Conservation (phyloP, 2,329 filamentous ascomycete genomes). For the Pestalotiopsis sp. region DNA sequence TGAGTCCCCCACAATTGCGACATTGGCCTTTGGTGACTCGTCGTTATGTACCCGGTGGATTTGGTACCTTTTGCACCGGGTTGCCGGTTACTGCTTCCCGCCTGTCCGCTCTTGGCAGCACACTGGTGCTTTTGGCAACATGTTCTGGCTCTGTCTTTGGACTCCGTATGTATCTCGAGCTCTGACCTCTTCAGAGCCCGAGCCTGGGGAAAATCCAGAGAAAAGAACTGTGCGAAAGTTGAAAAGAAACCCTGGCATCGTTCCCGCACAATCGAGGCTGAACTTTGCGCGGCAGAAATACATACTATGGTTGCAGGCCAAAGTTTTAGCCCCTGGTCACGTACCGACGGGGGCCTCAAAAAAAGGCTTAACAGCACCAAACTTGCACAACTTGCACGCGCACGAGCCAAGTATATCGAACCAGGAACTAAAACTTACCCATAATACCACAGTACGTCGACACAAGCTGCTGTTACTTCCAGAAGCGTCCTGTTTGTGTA, state of each 20-base stretch:
- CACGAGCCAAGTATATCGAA: too few relatives aligned
- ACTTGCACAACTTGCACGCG: too few relatives aligned
- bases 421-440: too few relatives aligned
- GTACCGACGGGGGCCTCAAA: too few relatives aligned
- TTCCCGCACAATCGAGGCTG: neutral
- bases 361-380: too few relatives aligned
- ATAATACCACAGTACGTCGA: too few relatives aligned
- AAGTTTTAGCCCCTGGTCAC: too few relatives aligned
- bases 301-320: too few relatives aligned
- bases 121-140: neutral
- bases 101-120: neutral
- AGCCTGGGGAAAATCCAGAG: neutral
- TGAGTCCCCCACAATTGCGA: conserved; percentile 8
- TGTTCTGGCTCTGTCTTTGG: neutral
- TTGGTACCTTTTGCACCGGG: neutral
- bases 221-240: neutral
- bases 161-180: neutral
- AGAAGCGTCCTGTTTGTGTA: neutral
- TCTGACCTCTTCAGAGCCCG: too few relatives aligned
- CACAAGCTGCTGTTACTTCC: neutral
- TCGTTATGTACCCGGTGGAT: neutral
- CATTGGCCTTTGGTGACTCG: neutral
- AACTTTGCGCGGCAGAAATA: neutral
- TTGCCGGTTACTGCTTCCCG: neutral
- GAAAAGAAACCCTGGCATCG: neutral